phyloP scores from a whole-genome alignment of 2,329 filamentous ascomycete species.

The Cladophialophora yegresii region DNA sequence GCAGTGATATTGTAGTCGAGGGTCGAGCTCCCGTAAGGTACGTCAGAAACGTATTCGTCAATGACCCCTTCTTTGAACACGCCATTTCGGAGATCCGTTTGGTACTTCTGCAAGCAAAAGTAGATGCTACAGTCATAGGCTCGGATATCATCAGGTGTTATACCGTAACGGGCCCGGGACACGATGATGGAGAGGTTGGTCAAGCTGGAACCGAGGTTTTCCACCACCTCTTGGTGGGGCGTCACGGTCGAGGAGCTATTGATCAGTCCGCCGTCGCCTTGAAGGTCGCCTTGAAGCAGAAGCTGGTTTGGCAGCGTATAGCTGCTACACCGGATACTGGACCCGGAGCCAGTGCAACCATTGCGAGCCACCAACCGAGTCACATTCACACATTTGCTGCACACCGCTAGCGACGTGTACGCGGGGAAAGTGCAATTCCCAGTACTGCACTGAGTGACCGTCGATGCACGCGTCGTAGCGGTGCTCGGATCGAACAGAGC shows the following conservation, averaged over 20 bases:
- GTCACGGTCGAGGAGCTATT: background rate
- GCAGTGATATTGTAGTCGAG: background rate
- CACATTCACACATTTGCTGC: background rate
- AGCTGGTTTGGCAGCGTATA: background rate
- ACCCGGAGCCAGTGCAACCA: background rate
- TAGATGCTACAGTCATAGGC: background rate
- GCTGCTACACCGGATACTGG: background rate
- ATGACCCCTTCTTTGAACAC: background rate
- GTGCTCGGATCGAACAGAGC: background rate
- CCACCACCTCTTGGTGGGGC: background rate
- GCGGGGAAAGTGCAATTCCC: background rate
- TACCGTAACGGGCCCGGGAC: background rate
- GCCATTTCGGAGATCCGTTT: background rate
- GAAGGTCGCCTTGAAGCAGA: too few relatives aligned
- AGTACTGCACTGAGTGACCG: background rate
- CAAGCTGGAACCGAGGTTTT: background rate
- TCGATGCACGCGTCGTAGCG: background rate
- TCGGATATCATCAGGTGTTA: background rate
- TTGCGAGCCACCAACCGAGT: background rate
- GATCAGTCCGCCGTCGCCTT: background rate
- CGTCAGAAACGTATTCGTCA: background rate
- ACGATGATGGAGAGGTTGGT: background rate
- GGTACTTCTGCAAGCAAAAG: conserved; percentile 1
- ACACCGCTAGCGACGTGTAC: background rate
- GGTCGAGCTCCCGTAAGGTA: background rate